A percentile compares a stretch with the other conserved stretches of the same genome.
These are phyloP conservation scores for Xylaria sp. DNA, from an alignment of 2,329 filamentous ascomycete genomes.

Conservation along the genomic window DNA sequence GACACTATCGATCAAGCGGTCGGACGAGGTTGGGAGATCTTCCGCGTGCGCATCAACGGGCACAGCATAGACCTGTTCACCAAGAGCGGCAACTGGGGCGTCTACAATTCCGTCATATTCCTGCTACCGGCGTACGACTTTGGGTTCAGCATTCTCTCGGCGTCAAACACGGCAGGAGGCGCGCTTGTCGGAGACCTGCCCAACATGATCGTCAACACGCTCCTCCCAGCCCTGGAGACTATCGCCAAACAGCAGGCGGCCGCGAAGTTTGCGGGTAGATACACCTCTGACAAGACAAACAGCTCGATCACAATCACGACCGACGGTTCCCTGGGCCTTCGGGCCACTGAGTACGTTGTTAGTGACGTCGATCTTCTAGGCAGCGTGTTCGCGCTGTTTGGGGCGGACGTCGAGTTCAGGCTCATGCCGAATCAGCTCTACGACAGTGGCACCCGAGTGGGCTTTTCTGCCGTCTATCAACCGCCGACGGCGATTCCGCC, in stretches of 20 bases:
- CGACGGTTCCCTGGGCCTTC: not conserved
- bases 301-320: not conserved
- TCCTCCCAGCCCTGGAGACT: not conserved
- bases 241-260: not conserved
- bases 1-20: not conserved
- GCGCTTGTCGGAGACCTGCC: not conserved
- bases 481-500: not conserved
- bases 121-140: not conserved
- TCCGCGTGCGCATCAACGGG: not conserved
- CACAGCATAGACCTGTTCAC: not conserved
- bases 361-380: not conserved
- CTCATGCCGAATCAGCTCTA: not conserved
- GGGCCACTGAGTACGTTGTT: not conserved
- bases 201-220: not conserved
- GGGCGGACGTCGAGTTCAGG: not conserved
- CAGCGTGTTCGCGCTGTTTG: not conserved
- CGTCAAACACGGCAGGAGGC: not conserved
- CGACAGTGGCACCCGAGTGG: not conserved
- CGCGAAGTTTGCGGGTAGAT: not conserved
- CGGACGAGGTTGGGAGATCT: not conserved
- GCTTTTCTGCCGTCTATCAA: not conserved
- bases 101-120: not conserved
- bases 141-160: not conserved
- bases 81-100: not conserved
- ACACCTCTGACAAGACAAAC: not conserved